These are phyloP conservation scores for Puccinia horiana DNA, from an alignment of 1,284 basidiomycete species.

Conservation along the genomic window DNA sequence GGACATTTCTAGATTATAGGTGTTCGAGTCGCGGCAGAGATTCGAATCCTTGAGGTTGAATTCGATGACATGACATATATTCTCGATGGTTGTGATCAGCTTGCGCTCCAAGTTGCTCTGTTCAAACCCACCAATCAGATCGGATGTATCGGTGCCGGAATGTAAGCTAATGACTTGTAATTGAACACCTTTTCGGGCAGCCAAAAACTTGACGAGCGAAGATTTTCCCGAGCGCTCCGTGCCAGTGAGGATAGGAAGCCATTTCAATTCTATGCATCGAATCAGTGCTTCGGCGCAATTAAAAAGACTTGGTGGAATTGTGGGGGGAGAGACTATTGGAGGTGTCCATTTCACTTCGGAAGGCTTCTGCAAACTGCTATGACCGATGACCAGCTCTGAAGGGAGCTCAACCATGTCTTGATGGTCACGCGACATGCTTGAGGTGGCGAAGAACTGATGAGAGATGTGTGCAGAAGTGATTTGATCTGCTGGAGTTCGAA, in stretches of 20 bases:
- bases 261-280: conserved; percentile 73
- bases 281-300: conserved; percentile 72
- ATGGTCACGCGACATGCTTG: conserved; percentile 56
- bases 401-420: conserved; percentile 53
- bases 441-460: conserved; percentile 64
- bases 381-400: conserved; percentile 38
- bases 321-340: conserved; percentile 15
- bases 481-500: conserved; percentile 74
- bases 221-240: conserved; percentile 77
- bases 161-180: conserved; percentile 79
- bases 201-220: conserved; percentile 70
- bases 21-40: neutral
- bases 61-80: conserved; percentile 42
- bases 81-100: conserved; percentile 11
- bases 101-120: conserved; percentile 64
- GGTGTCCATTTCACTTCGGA: neutral
- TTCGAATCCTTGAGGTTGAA: neutral
- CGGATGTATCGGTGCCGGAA: conserved; percentile 85
- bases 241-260: conserved; percentile 87
- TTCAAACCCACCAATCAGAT: conserved; percentile 94
- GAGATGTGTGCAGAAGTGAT: conserved; percentile 68
- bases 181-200: conserved; percentile 69
- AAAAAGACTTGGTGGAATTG: conserved; percentile 26
- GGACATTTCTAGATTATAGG: conserved; percentile 14
- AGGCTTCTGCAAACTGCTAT: conserved; percentile 37